A percentile compares a stretch with the other conserved stretches of the same genome.
These are phyloP conservation scores for Cucumis cinereus DNA, from an alignment of 306 rosid genomes.

Conservation along the genomic window DNA sequence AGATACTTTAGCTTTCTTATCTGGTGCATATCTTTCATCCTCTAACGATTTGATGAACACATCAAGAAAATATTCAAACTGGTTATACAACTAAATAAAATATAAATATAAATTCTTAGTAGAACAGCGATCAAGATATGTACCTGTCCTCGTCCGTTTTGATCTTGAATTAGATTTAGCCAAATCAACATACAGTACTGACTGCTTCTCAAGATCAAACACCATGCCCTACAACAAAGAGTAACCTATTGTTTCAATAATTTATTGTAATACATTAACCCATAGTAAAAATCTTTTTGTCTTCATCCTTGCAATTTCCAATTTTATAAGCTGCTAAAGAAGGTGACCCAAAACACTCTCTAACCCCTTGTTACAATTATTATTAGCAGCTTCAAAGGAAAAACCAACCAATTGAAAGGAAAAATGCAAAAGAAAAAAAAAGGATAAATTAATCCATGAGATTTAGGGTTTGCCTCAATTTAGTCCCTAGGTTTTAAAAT, in stretches of 20 bases:
- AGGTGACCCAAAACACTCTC: not conserved
- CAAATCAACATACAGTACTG: slow-evolving; percentile 70
- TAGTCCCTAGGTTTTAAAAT: no score
- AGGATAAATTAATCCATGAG: no score
- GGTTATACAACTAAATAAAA: not conserved
- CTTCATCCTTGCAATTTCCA: not conserved
- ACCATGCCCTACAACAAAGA: slow-evolving; percentile 73
- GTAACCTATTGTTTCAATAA: not conserved
- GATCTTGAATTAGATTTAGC: slow-evolving; percentile 94
- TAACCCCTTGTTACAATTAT: not conserved
- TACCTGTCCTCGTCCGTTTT: slow-evolving; percentile 64
- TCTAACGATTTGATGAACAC: slow-evolving; percentile 33
- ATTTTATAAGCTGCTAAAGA: not conserved
- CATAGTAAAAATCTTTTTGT: not conserved
- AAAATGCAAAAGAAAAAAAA: not conserved
- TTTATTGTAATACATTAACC: not conserved
- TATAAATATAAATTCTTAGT: not conserved
- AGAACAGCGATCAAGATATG: not conserved
- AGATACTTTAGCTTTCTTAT: slow-evolving; percentile 74
- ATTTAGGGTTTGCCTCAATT: no score
- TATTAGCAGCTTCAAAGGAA: not conserved
- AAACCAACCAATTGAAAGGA: not conserved
- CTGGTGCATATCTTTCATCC: slow-evolving; percentile 54
- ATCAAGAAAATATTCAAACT: slow-evolving; percentile 5
- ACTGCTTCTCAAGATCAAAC: slow-evolving; percentile 89